phyloP scores from a whole-genome alignment of 2,329 filamentous ascomycete species.

The Colletotrichum cordylinicola region DNA sequence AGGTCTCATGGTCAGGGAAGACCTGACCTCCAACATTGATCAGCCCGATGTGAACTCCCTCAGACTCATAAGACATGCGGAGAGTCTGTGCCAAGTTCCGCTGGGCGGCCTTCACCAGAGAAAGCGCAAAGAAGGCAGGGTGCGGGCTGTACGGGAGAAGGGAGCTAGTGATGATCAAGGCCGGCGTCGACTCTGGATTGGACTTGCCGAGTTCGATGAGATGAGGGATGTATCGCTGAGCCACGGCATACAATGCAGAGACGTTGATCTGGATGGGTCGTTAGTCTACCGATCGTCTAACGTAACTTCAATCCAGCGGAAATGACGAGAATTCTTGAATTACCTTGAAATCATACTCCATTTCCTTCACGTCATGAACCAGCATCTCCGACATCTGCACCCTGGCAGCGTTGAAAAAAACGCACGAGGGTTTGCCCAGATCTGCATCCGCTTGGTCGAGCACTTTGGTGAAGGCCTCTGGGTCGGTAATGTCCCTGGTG shows the following conservation, averaged over 20 bases:
- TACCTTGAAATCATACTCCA: conserved; percentile 57
- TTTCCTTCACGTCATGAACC: conserved; percentile 44
- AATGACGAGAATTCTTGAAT: background rate
- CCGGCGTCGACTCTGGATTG: conserved; percentile 39
- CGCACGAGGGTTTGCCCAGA: conserved; percentile 48
- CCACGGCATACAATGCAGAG: conserved; percentile 51
- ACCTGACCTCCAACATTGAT: conserved; percentile 51
- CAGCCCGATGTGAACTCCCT: conserved; percentile 52
- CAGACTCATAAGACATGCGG: conserved; percentile 38
- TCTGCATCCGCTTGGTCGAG: conserved; percentile 46
- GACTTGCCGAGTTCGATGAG: conserved; percentile 37
- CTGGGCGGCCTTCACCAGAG: conserved; percentile 57
- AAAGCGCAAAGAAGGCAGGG: conserved; percentile 52
- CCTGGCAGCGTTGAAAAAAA: conserved; percentile 59
- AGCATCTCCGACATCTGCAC: conserved; percentile 48
- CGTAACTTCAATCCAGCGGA: background rate
- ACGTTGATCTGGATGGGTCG: conserved; percentile 43
- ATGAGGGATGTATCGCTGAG: conserved; percentile 51
- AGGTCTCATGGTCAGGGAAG: conserved; percentile 24
- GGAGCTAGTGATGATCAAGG: conserved; percentile 54
- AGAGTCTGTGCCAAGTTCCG: conserved; percentile 53
- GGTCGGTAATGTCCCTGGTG: conserved; percentile 48
- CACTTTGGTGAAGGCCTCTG: conserved; percentile 37
- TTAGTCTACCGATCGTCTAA: background rate
- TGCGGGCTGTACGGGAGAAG: conserved; percentile 51